Percentiles rank a stretch among this genome's conserved stretches.
Evolutionary conservation across 2,329 filamentous ascomycete species (phyloP).

Genomic region (Colletotrichum lentis): DNA sequence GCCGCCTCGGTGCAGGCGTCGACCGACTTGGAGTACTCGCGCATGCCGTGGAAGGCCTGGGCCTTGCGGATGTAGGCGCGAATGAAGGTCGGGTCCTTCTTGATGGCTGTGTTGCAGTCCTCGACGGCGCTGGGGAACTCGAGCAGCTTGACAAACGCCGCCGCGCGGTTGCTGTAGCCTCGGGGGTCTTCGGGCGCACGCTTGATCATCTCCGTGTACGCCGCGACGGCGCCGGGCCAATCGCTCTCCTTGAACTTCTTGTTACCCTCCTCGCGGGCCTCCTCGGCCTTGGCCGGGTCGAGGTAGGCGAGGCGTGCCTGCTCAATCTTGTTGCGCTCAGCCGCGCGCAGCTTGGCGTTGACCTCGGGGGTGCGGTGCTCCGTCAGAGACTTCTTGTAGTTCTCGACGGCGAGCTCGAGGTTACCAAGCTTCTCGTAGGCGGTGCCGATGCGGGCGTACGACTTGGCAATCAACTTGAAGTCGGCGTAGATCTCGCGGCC

Average conservation of each 20-base stretch:
- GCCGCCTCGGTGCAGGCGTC: conserved; percentile 86
- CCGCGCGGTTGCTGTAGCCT: conserved; percentile 96
- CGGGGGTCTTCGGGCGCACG: conserved; percentile 90
- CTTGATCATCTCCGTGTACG: conserved; percentile 97
- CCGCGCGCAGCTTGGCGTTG: conserved; percentile 87
- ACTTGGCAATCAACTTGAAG: conserved; percentile 98
- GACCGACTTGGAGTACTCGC: conserved; percentile 94
- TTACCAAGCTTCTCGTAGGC: conserved; percentile 92
- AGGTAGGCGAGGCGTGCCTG: conserved; percentile 81
- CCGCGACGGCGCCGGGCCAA: conserved; percentile 93
- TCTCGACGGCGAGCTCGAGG: conserved; percentile 79
- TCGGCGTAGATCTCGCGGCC: conserved; percentile 90
- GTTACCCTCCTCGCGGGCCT: conserved; percentile 93
- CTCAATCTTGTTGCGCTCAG: conserved; percentile 86
- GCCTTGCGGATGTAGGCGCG: conserved; percentile 96
- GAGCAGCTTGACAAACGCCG: conserved; percentile 95
- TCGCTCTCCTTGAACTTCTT: conserved; percentile 96
- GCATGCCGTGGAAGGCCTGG: conserved; percentile 95
- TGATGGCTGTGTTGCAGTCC: conserved; percentile 91
- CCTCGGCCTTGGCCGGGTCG: conserved; percentile 90
- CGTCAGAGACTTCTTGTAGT: conserved; percentile 92
- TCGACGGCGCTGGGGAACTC: conserved; percentile 92
- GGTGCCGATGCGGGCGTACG: conserved; percentile 94
- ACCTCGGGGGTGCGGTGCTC: conserved; percentile 97
- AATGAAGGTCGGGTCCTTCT: conserved; percentile 91